These are phyloP conservation scores for Pterocarpus macrocarpus DNA, from an alignment of 306 rosid species.

Conservation along the genomic window DNA sequence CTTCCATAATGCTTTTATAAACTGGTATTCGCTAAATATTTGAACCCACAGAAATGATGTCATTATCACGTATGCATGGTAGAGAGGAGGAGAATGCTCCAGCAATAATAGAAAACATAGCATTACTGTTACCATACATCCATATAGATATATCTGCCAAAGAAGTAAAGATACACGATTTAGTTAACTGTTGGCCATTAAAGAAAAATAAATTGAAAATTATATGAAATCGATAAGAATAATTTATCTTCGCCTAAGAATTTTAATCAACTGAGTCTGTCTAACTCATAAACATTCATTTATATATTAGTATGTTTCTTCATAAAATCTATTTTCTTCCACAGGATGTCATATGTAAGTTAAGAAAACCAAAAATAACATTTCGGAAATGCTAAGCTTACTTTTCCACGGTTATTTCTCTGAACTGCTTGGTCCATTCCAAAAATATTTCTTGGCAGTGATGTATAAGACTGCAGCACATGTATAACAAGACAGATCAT, in stretches of 20 bases:
- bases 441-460: conserved; percentile 61
- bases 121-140: conserved; percentile 66
- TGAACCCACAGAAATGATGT: conserved; percentile 81
- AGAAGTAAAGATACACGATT: conserved; percentile 39
- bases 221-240: conserved; percentile 9
- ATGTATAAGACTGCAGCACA: conserved; percentile 88
- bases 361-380: conserved; percentile 28
- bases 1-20: conserved; percentile 76
- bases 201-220: conserved; percentile 24
- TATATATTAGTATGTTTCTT: conserved; percentile 1
- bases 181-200: conserved; percentile 6
- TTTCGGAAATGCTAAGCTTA: conserved; percentile 54
- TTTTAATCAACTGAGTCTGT: conserved; percentile 32
- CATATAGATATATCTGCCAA: conserved; percentile 75
- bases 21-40: conserved; percentile 75
- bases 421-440: conserved; percentile 60
- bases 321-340: conserved; percentile 33
- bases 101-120: conserved; percentile 65
- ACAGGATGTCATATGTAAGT: conserved; percentile 29
- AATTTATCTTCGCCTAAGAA: conserved; percentile 33
- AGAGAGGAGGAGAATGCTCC: conserved; percentile 91
- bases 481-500: conserved; percentile 84
- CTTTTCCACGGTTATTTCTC: conserved; percentile 67
- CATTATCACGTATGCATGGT: conserved; percentile 78
- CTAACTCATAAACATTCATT: conserved; percentile 19